Evolutionary conservation across 1,284 basidiomycete genomes (phyloP).

Genomic region (Pyrrhoderma lamaoense): DNA sequence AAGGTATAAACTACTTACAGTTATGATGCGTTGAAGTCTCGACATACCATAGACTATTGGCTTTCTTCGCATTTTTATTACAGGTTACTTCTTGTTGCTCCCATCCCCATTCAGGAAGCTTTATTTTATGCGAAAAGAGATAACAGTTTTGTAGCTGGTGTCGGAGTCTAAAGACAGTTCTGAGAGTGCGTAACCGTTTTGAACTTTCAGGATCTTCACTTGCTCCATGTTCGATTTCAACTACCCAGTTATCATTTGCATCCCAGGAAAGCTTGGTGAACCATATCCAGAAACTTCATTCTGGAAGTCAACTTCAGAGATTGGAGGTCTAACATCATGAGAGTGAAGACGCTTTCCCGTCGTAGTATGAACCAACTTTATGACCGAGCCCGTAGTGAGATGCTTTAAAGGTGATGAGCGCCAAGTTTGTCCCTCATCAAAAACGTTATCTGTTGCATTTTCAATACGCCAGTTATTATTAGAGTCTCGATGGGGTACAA

Average conservation of each 20-base stretch:
- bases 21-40: slow-evolving; percentile 80
- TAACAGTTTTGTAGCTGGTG: slow-evolving; percentile 92
- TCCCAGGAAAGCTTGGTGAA: slow-evolving; percentile 81
- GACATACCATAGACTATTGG: slow-evolving; percentile 92
- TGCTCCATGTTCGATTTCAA: slow-evolving; percentile 79
- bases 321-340: slow-evolving; percentile 89
- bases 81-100: slow-evolving; percentile 99
- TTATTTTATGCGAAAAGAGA: slow-evolving; percentile 96
- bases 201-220: slow-evolving; percentile 58
- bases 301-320: slow-evolving; percentile 99
- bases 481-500: slow-evolving; percentile 89
- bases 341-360: slow-evolving; percentile 91
- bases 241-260: slow-evolving; percentile 91
- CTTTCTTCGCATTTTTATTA: slow-evolving; percentile 90
- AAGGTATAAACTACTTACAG: slow-evolving; percentile 42
- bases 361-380: slow-evolving; percentile 77
- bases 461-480: slow-evolving; percentile 89
- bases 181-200: slow-evolving; percentile 71
- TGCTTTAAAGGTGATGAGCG: slow-evolving; percentile 51
- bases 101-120: slow-evolving; percentile 95
- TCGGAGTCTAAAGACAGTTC: slow-evolving; percentile 79
- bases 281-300: slow-evolving; percentile 98
- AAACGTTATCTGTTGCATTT: slow-evolving; percentile 52
- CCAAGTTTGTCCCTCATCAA: slow-evolving; percentile 49
- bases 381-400: slow-evolving; percentile 60